phyloP scores from a whole-genome alignment of 768 basidiomycete genomes.

The Tulasnella sp. region DNA sequence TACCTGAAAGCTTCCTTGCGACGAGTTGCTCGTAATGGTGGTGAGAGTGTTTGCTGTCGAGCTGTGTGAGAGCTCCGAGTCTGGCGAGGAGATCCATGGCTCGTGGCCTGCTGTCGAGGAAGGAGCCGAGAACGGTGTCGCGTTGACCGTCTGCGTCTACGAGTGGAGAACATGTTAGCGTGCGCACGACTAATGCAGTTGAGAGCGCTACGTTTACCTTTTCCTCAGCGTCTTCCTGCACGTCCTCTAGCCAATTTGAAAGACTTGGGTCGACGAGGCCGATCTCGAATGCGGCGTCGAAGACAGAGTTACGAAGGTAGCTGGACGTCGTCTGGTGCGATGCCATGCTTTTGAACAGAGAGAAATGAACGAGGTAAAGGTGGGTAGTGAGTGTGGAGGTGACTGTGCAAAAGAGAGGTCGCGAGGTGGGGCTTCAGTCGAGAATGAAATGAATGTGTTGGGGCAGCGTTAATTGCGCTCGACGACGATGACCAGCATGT shows the following conservation, averaged over 20 bases:
- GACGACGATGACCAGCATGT: conserved; percentile 4
- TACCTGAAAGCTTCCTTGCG: neutral
- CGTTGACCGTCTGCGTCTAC: neutral
- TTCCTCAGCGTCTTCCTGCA: conserved; percentile 1
- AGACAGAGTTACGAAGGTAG: conserved; percentile 18
- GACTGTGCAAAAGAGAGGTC: neutral
- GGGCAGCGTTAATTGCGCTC: neutral
- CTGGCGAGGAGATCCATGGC: neutral
- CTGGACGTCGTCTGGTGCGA: conserved; percentile 5
- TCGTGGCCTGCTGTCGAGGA: neutral
- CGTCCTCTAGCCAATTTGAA: conserved; percentile 9
- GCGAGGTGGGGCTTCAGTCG: neutral
- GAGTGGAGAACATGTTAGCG: no score
- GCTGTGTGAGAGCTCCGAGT: conserved; percentile 6
- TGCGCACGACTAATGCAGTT: no score
- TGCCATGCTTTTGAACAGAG: neutral
- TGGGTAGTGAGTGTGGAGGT: neutral
- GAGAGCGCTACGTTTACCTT: neutral
- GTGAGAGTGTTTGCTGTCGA: conserved; percentile 15
- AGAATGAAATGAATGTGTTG: neutral
- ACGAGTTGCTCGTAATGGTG: conserved; percentile 5
- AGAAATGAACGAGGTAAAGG: neutral
- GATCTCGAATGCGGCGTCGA: conserved; percentile 22
- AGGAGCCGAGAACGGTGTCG: neutral
- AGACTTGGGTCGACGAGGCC: conserved; percentile 15